phyloP scores from a whole-genome alignment of 2,329 filamentous ascomycete genomes.

The Fusarium cicatricum region DNA sequence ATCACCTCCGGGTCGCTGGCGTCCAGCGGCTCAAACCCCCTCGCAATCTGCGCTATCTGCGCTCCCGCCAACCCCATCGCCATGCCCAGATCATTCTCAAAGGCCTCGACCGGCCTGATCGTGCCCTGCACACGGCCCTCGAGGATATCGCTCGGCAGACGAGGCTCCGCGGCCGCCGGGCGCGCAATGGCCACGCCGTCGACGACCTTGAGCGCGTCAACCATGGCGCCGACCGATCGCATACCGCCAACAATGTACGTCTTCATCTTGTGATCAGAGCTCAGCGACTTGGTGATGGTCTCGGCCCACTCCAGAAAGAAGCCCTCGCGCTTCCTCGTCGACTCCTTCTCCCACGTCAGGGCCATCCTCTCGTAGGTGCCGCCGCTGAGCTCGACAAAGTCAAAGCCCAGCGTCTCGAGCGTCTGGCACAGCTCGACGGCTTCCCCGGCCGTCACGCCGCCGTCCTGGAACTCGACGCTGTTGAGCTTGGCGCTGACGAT shows the following conservation, averaged over 20 bases:
- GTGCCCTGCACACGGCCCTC: conserved; percentile 30
- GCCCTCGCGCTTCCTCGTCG: conserved; percentile 61
- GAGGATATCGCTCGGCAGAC: conserved; percentile 43
- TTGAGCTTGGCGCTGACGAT: conserved; percentile 66
- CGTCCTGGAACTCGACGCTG: conserved; percentile 62
- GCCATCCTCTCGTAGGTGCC: conserved; percentile 65
- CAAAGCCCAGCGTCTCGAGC: conserved; percentile 58
- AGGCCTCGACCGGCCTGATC: conserved; percentile 13
- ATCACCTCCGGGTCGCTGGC: conserved; percentile 30
- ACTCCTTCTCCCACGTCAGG: conserved; percentile 60
- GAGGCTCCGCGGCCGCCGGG: conserved; percentile 46
- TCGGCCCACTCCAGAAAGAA: conserved; percentile 70
- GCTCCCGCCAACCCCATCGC: conserved; percentile 10
- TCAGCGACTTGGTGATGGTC: conserved; percentile 51
- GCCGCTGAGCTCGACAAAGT: conserved; percentile 67
- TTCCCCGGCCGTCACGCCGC: conserved; percentile 60
- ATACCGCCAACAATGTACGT: conserved; percentile 67
- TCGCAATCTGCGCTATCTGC: conserved; percentile 32
- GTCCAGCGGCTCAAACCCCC: conserved; percentile 42
- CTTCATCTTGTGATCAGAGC: conserved; percentile 54
- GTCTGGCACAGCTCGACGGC: conserved; percentile 55
- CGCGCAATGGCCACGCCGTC: conserved; percentile 66
- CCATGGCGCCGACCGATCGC: conserved; percentile 63
- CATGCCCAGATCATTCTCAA: conserved; percentile 27
- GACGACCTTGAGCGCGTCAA: conserved; percentile 61